phyloP scores from a whole-genome alignment of 306 rosid genomes.

The Lathyrus sativus region DNA sequence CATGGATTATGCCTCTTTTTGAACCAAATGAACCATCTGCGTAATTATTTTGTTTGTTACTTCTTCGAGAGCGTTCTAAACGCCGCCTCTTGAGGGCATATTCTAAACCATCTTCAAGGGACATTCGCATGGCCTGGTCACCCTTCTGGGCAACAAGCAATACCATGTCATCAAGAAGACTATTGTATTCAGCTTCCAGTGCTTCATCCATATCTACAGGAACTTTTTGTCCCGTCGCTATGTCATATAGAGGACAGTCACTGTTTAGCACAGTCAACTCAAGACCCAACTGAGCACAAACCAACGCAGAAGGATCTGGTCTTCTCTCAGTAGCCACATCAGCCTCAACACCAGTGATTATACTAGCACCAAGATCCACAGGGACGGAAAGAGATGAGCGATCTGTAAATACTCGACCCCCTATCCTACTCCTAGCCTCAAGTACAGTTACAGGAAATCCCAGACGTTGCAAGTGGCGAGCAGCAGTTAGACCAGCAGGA shows the following conservation, averaged over 20 bases:
- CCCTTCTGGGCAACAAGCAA: slow-evolving; percentile 83
- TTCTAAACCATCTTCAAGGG: slow-evolving; percentile 98
- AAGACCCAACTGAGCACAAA: slow-evolving; percentile 94
- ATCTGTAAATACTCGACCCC: slow-evolving; percentile 95
- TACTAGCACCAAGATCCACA: slow-evolving; percentile 99
- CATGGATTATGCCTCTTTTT: slow-evolving; percentile 25
- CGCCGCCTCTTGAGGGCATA: slow-evolving; percentile 81
- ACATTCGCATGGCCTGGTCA: slow-evolving; percentile 82
- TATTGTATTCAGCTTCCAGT: slow-evolving; percentile 88
- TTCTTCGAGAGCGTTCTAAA: slow-evolving; percentile 47
- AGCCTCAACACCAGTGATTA: slow-evolving; percentile 99
- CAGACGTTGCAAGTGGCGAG: slow-evolving; percentile 92
- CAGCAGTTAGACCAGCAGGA: slow-evolving; percentile 97
- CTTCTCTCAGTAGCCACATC: slow-evolving; percentile 95
- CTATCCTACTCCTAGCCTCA: slow-evolving; percentile 91
- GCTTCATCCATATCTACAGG: slow-evolving; percentile 90
- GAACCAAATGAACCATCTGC: slow-evolving; percentile 40
- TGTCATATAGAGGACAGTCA: slow-evolving; percentile 97
- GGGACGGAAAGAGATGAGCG: slow-evolving; percentile 88
- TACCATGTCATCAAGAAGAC: slow-evolving; percentile 93
- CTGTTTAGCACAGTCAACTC: slow-evolving; percentile 88
- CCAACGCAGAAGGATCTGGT: slow-evolving; percentile 94
- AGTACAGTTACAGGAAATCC: slow-evolving; percentile 78
- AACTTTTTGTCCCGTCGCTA: slow-evolving; percentile 73
- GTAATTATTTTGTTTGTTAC: slow-evolving; percentile 47